These are phyloP conservation scores for Trametes sp. DNA, from an alignment of 1,284 basidiomycete genomes.

Conservation along the genomic window DNA sequence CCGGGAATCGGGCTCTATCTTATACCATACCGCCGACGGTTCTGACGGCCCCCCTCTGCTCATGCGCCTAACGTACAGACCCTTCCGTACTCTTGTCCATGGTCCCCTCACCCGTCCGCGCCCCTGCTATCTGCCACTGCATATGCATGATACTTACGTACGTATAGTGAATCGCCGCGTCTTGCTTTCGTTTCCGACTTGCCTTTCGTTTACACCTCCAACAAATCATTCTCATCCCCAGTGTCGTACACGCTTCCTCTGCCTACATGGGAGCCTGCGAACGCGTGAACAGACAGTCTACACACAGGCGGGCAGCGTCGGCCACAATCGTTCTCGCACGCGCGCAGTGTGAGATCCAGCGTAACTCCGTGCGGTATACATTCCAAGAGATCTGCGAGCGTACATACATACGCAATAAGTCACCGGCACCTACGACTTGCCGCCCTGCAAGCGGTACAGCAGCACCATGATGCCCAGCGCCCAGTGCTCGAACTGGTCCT, in stretches of 20 bases:
- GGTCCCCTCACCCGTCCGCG: not conserved
- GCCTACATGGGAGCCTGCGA: not conserved
- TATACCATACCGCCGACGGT: conserved; percentile 19
- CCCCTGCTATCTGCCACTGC: conserved; percentile 16
- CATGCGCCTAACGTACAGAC: conserved; percentile 17
- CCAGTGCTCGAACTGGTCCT: conserved; percentile 86
- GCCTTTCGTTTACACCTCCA: conserved; percentile 4
- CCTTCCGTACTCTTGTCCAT: conserved; percentile 3
- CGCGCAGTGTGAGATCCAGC: too few relatives aligned
- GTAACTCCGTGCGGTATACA: too few relatives aligned
- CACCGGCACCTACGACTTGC: conserved; percentile 26
- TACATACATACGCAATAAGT: too few relatives aligned
- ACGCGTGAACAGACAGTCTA: too few relatives aligned
- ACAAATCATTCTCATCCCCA: conserved; percentile 1
- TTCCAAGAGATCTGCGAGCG: too few relatives aligned
- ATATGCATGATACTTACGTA: conserved; percentile 20
- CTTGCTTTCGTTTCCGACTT: conserved; percentile 17
- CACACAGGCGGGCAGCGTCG: too few relatives aligned
- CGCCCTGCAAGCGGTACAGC: conserved; percentile 37
- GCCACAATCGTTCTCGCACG: too few relatives aligned
- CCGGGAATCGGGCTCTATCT: conserved; percentile 5
- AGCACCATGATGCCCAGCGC: conserved; percentile 70
- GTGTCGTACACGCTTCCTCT: not conserved
- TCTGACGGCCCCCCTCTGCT: conserved; percentile 5
- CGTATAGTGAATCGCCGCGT: conserved; percentile 13